These are phyloP conservation scores for Atalantia buxifolia DNA, from an alignment of 345 rosid genomes.

Conservation along the genomic window DNA sequence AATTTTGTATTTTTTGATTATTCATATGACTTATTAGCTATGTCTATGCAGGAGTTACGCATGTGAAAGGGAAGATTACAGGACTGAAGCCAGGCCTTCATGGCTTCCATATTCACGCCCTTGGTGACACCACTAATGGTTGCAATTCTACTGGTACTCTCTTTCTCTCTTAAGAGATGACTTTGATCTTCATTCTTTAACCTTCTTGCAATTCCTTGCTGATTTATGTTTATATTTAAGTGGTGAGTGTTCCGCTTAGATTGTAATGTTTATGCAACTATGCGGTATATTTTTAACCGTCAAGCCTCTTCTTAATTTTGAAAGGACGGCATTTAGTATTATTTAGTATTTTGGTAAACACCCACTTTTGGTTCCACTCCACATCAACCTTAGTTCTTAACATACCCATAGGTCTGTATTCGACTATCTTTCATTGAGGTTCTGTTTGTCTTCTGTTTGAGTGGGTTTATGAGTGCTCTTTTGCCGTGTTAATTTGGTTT, in stretches of 20 bases:
- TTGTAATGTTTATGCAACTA: neutral
- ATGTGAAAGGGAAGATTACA: slow-evolving; percentile 64
- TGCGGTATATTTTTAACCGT: neutral
- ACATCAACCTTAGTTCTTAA: neutral
- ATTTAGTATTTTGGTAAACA: neutral
- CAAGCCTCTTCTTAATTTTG: neutral
- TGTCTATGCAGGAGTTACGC: slow-evolving; percentile 55
- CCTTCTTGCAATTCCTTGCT: neutral
- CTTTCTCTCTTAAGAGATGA: neutral
- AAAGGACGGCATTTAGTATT: no score
- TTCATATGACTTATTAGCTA: neutral
- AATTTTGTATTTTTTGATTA: neutral
- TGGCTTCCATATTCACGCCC: slow-evolving; percentile 96
- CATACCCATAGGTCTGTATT: neutral
- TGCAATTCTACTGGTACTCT: slow-evolving; percentile 85
- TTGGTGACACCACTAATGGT: slow-evolving; percentile 97
- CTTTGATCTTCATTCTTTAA: neutral
- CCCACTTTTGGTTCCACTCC: neutral
- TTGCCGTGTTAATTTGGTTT: neutral
- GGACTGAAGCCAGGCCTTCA: slow-evolving; percentile 84
- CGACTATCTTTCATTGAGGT: neutral
- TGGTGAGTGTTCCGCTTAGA: neutral
- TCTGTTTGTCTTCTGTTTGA: neutral
- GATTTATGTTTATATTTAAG: neutral
- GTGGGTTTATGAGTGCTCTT: neutral